phyloP scores from a whole-genome alignment of 306 rosid species.

The Trichosanthes truncata region DNA sequence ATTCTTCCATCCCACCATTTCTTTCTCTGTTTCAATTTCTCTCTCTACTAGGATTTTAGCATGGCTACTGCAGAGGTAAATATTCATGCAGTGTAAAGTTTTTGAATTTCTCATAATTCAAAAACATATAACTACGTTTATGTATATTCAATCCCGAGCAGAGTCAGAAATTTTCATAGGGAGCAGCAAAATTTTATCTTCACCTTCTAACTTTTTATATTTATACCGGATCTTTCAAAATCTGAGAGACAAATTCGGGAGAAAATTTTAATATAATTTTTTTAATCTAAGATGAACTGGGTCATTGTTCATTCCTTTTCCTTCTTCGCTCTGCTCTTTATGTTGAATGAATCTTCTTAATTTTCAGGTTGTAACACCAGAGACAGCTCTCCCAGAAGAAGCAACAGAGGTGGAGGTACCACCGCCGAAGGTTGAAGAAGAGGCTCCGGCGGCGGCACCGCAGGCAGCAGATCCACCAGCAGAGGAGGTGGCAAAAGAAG shows the following conservation, averaged over 20 bases:
- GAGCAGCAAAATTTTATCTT: too few relatives aligned
- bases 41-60: not conserved
- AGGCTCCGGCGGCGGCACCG: slow-evolving; percentile 12
- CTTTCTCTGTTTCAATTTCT: slow-evolving; percentile 14
- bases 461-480: slow-evolving; percentile 11
- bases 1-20: slow-evolving; percentile 10
- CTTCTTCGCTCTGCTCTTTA: not conserved
- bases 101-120: not conserved
- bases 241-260: too few relatives aligned
- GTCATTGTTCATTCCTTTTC: not conserved
- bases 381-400: slow-evolving; percentile 37
- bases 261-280: too few relatives aligned
- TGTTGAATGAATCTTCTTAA: not conserved
- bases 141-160: too few relatives aligned
- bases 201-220: too few relatives aligned
- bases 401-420: slow-evolving; percentile 19
- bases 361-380: slow-evolving; percentile 49
- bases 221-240: too few relatives aligned
- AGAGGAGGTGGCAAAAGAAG: not conserved
- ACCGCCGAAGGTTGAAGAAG: slow-evolving; percentile 30
- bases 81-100: not conserved
- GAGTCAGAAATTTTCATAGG: too few relatives aligned
- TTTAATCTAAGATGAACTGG: not conserved
- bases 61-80: slow-evolving; percentile 76
- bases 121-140: too few relatives aligned